These are phyloP conservation scores for Russula olivacea DNA, from an alignment of 768 basidiomycete genomes.

Conservation along the genomic window DNA sequence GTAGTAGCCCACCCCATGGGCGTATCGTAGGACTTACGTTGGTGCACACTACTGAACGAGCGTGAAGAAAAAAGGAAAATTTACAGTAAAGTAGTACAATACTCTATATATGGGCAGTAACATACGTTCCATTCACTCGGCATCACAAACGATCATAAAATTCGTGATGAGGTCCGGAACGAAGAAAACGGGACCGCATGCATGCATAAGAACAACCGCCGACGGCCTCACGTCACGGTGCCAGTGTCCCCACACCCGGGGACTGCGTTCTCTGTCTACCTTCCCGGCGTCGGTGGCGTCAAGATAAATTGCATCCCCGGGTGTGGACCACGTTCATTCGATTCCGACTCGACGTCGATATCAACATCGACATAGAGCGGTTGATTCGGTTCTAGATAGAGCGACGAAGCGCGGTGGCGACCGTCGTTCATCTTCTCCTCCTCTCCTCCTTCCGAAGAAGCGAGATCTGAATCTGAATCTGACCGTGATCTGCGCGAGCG, in stretches of 20 bases:
- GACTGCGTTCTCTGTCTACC: too few relatives aligned
- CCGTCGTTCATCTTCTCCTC: neutral
- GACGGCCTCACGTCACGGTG: neutral
- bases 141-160: neutral
- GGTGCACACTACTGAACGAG: too few relatives aligned
- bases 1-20: too few relatives aligned
- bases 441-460: too few relatives aligned
- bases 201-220: too few relatives aligned
- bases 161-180: neutral
- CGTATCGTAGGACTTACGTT: too few relatives aligned
- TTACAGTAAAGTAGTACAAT: neutral
- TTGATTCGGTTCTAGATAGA: conserved; percentile 18
- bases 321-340: neutral
- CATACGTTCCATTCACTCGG: neutral
- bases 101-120: neutral
- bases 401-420: conserved; percentile 11
- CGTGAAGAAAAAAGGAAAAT: neutral
- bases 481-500: neutral
- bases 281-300: conserved; percentile 22
- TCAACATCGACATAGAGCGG: conserved; percentile 21
- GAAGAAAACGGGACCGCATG: neutral
- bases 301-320: conserved; percentile 18
- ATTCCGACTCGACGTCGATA: conserved; percentile 12
- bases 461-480: too few relatives aligned
- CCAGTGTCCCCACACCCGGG: too few relatives aligned